phyloP scores from a whole-genome alignment of 78 protist genomes.

The Dictyostelium purpureum region DNA sequence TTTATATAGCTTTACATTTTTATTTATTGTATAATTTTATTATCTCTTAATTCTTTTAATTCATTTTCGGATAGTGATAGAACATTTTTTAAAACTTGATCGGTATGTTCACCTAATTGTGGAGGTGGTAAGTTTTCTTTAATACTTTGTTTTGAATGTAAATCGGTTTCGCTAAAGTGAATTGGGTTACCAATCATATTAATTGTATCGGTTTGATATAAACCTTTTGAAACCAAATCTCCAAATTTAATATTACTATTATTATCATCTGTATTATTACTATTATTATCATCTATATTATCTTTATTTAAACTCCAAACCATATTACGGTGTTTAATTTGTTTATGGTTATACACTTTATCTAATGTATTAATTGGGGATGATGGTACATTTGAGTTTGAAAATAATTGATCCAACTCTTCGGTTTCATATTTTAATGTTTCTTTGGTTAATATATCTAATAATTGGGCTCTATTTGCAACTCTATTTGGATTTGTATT shows the following conservation, averaged over 20 bases:
- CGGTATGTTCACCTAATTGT: constrained; percentile 59
- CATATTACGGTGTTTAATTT: constrained; percentile 53
- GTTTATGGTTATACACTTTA: constrained; percentile 44
- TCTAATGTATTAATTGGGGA: constrained; percentile 58
- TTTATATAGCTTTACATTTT: too few relatives aligned
- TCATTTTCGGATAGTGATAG: neutral
- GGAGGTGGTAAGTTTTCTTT: constrained; percentile 58
- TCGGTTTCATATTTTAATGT: neutral
- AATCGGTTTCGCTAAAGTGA: constrained; percentile 64
- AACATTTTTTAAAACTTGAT: neutral
- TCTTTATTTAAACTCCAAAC: constrained; percentile 11
- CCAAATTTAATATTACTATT: neutral
- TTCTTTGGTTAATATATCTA: neutral
- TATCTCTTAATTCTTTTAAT: neutral
- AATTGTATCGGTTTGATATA: constrained; percentile 6
- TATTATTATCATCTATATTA: neutral
- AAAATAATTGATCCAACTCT: neutral
- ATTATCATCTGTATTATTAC: neutral
- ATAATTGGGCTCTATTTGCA: constrained; percentile 10
- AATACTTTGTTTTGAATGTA: constrained; percentile 13
- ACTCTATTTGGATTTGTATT: constrained; percentile 31
- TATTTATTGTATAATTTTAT: constrained; percentile 13
- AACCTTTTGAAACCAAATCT: too few relatives aligned
- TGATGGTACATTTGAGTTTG: constrained; percentile 58
- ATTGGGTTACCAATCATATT: constrained; percentile 66